These are phyloP conservation scores for Apiospora pterosperma DNA, from an alignment of 2,329 filamentous ascomycete species.

Conservation along the genomic window DNA sequence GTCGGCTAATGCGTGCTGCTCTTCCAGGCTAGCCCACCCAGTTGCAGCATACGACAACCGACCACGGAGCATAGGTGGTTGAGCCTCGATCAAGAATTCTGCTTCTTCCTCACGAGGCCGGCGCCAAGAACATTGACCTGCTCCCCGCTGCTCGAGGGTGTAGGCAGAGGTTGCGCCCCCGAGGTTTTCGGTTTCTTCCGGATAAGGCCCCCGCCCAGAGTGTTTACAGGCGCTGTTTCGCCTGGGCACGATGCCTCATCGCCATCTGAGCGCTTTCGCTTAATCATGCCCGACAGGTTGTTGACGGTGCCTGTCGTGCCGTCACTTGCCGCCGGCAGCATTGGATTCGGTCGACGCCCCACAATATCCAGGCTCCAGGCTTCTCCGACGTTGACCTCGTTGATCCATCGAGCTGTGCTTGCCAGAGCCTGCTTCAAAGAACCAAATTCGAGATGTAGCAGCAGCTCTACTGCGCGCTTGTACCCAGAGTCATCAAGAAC, in stretches of 20 bases:
- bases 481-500: conserved; percentile 64
- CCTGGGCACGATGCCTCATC: background rate
- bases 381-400: conserved; percentile 57
- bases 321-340: conserved; percentile 10
- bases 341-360: conserved; percentile 36
- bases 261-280: conserved; percentile 36
- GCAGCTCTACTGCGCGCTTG: conserved; percentile 63
- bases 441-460: conserved; percentile 72
- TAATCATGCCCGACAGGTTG: conserved; percentile 47
- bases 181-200: conserved; percentile 47
- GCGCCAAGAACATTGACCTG: conserved; percentile 46
- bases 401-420: conserved; percentile 68
- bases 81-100: background rate
- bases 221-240: conserved; percentile 24
- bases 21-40: background rate
- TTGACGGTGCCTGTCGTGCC: conserved; percentile 30
- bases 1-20: background rate
- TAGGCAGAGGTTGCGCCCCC: conserved; percentile 11
- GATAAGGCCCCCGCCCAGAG: conserved; percentile 36
- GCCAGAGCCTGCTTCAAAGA: conserved; percentile 57
- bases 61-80: background rate
- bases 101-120: conserved; percentile 54
- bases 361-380: conserved; percentile 50
- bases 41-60: background rate
- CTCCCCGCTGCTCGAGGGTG: conserved; percentile 1